phyloP scores from a whole-genome alignment of 805 yeast genomes.

The Kluyveromyces lactis region DNA sequence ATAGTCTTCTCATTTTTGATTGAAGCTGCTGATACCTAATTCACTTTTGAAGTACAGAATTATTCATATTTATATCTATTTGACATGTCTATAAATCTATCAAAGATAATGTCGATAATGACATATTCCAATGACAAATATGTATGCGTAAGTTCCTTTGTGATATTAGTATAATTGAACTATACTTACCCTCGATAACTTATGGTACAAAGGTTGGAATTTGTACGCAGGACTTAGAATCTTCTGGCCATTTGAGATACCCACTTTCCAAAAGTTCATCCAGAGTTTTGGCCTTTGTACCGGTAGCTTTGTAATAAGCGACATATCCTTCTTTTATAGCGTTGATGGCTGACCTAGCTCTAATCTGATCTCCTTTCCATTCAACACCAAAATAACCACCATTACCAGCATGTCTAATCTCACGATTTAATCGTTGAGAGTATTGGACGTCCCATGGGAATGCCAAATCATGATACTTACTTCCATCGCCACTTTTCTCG shows the following conservation, averaged over 20 bases:
- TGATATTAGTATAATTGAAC: no score
- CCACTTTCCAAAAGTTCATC: constrained; percentile 33
- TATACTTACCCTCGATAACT: not conserved
- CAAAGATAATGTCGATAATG: no score
- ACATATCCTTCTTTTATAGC: constrained; percentile 38
- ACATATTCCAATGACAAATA: no score
- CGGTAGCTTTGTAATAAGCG: constrained; percentile 31
- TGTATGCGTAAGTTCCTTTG: no score
- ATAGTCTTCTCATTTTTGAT: no score
- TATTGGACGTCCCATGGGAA: constrained; percentile 55
- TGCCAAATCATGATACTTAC: constrained; percentile 43
- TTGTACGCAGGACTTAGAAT: constrained; percentile 12
- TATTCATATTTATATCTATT: no score
- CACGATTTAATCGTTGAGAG: constrained; percentile 37
- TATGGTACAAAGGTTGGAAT: constrained; percentile 10
- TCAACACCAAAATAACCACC: constrained; percentile 42
- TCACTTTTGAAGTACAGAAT: no score
- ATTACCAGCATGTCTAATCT: constrained; percentile 30
- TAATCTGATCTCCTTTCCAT: constrained; percentile 42
- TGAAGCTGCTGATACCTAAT: no score
- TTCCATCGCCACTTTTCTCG: constrained; percentile 38
- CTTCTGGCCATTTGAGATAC: constrained; percentile 28
- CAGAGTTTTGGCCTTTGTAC: constrained; percentile 31
- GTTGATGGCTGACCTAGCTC: constrained; percentile 37
- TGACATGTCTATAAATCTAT: no score